phyloP scores from a whole-genome alignment of 2,329 filamentous ascomycete species.

The Aspergillus arachidicola region DNA sequence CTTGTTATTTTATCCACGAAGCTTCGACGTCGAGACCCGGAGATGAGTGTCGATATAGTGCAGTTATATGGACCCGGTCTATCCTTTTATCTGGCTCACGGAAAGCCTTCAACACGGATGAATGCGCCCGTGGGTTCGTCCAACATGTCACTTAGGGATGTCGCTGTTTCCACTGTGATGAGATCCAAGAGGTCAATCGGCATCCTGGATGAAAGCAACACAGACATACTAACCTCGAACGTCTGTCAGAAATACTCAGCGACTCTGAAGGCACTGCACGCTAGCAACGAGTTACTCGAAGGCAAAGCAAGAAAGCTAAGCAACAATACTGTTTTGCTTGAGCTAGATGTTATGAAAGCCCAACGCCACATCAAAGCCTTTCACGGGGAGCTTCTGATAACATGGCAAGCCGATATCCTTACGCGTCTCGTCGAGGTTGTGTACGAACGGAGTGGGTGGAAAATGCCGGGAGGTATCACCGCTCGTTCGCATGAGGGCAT shows the following conservation, averaged over 20 bases:
- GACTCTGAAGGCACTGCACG: slow-evolving; percentile 24
- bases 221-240: not conserved
- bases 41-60: slow-evolving; percentile 21
- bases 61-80: slow-evolving; percentile 23
- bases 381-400: slow-evolving; percentile 30
- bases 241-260: slow-evolving; percentile 21
- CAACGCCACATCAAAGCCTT: slow-evolving; percentile 29
- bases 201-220: not conserved
- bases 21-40: not conserved
- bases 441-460: slow-evolving; percentile 26
- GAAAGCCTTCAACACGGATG: not conserved
- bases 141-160: slow-evolving; percentile 15
- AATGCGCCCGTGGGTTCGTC: not conserved
- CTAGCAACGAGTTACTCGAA: slow-evolving; percentile 31
- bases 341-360: slow-evolving; percentile 29
- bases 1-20: slow-evolving; percentile 2
- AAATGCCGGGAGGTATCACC: slow-evolving; percentile 24
- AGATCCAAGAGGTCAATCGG: not conserved
- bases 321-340: slow-evolving; percentile 22
- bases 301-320: slow-evolving; percentile 26
- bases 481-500: slow-evolving; percentile 19
- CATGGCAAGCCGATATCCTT: slow-evolving; percentile 39
- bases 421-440: slow-evolving; percentile 38
- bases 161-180: not conserved
- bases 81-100: slow-evolving; percentile 23